Evolutionary conservation across 768 basidiomycete genomes (phyloP), one percentile per base, ranked within the genome.

Genomic region (Russula sp.): DNA sequence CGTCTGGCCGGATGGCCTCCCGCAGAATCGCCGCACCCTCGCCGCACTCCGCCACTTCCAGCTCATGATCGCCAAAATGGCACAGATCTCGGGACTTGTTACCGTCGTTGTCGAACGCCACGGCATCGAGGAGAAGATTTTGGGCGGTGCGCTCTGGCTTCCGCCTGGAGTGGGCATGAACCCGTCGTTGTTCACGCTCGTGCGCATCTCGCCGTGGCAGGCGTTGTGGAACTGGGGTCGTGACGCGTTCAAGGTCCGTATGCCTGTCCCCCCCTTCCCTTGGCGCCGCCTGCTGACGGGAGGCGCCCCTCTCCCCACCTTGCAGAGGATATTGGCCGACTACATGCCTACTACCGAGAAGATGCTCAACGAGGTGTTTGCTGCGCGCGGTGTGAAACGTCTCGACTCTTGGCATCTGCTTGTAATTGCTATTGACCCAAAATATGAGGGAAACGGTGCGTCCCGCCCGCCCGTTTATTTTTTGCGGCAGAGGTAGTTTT

Each of bases 401-500:
- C 45, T 47, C 27, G 61, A 69, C 47, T 65, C 65, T 31, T 69
- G 69, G 68, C 53, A 68, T 39, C 45, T 67, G 7, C n/a, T 70
- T 1, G 49, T 61, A 16, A 61, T 68, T 11, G 64, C 55, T 18
- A 50, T 65, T 18, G 68, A 69, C 54, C 70, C 68, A 1, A 32
- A 32, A 0, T 56, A 53, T 31, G 60, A 69, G 42, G 63, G 66
- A 0, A 65, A 64, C 55, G 67, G 67, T 69, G 52, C 6, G 60
- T 51, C 20, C 32, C 13, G 39, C 14, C 39, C 1, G 39, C 39
- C 10, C 13, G 27, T 2, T 40, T 40, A 13, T 10, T 40, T 13
- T 13, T 32, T 11, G 35, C 18, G 18, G 10, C 32, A 37, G 14
- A 27, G 10, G 42, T 22, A n/a, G 34, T 39, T 40, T 22, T 18